Evolutionary conservation across 78 protist species (phyloP).

Genomic region (Dictyostelium firmibasis): DNA sequence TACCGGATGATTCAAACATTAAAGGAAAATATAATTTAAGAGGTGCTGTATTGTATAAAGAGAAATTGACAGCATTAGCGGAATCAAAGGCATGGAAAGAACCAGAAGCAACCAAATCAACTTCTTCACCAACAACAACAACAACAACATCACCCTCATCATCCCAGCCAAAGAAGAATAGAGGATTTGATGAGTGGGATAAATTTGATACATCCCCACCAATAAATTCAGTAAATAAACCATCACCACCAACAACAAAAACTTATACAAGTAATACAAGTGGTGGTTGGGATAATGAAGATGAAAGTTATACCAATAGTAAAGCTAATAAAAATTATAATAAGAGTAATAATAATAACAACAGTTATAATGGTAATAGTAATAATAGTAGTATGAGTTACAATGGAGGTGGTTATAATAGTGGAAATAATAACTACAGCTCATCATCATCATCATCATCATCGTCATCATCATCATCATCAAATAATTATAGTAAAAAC

Average conservation of each 20-base stretch:
- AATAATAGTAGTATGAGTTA: not conserved
- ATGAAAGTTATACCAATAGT: not conserved
- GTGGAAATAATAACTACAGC: not conserved
- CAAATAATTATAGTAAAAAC: not conserved
- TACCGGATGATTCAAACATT: constrained; percentile 48
- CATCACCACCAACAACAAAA: not conserved
- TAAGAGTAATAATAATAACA: not conserved
- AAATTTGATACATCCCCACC: not conserved
- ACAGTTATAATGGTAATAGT: not conserved
- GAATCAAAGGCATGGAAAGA: constrained; percentile 65
- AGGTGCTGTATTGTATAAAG: constrained; percentile 49
- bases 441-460: not conserved
- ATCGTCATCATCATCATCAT: not conserved
- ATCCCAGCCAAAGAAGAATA: not conserved
- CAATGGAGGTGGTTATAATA: not conserved
- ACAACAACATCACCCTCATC: not conserved
- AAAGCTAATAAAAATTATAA: not conserved
- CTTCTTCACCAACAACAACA: not conserved
- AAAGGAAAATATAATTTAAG: constrained; percentile 49
- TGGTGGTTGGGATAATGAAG: not conserved
- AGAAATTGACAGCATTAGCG: constrained; percentile 43
- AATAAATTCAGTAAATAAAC: not conserved
- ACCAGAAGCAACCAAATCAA: constrained; percentile 11
- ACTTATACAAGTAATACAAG: not conserved
- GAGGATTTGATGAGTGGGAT: constrained; percentile 35